Base-by-base conservation (phyloP, 2,329 filamentous ascomycete species). In the Fusarium nodosum region DNA sequence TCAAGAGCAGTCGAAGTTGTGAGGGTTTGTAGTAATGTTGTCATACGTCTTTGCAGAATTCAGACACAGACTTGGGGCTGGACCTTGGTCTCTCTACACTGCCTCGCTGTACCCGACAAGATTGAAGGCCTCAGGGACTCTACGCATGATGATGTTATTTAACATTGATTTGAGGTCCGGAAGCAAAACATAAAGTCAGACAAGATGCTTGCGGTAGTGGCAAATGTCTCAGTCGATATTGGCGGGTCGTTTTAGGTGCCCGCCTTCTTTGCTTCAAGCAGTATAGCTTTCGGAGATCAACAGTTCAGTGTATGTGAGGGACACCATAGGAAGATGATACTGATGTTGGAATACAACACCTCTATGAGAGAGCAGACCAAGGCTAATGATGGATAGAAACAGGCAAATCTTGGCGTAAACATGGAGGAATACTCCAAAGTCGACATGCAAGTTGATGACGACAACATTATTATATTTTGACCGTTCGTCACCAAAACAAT, bases 201-300 rank as follows among this genome's bases (percentile, higher is more conserved):
- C 15, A 24, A 24, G 24, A 50, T 22, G 53, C 33, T 50, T 56
- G 39, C 52, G 52, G 31, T 22, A 28, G 42, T 48, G 52, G 42
- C 31, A n/a, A 48, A 56, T 48, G 22, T 56, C 24, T 56, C 22
- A 22, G 41, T 18, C 20, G 20, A 15, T 9, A 20, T 28, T 4
- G 15, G 20, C 5, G 31, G 39, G n/a, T 18, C 18, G n/a, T 22
- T 28, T 38, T n/a, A 15, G 33, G 26, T 22, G 7, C 24, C 11
- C 12, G 26, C 24, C 6, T 28, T 15, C 24, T 28, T 28, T 28
- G 18, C 13, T 7, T 16, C 22, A 22, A 48, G 24, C n/a, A 48
- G 22, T 34, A 16, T 12, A 55, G 10, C 18, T 12, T 48, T 34
- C n/a, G 9, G 22, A 30, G 13, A 36, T 22, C 12, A 34, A 22